Evolutionary conservation across 257 asterid species (phyloP), one percentile per base, ranked within the genome.

Genomic region (Forsythia viridissima): DNA sequence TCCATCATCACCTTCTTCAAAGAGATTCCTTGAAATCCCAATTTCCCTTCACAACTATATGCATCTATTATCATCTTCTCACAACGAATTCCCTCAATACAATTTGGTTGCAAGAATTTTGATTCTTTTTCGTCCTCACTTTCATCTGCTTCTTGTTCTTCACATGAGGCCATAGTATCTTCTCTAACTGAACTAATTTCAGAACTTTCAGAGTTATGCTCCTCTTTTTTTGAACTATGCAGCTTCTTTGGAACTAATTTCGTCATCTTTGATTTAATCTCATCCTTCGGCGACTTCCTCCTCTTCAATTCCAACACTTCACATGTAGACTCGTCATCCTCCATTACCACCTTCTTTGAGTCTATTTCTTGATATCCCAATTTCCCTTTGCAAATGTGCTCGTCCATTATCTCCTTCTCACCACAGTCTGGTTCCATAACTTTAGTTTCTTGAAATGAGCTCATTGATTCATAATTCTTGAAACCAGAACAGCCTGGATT

Each of bases 201-300:
- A 34, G 18, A 51, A 39, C 30, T 78, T n/a, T 72, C 83, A 18
- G 48, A 43, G 8, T 44, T 68, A 4, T 34, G 63, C 4, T 37
- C 63, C 40, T 69, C 86, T 36, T 82, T 89, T 80, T 79, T 86
- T 5, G 75, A 48, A 15, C 57, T 68, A 59, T 79, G 81, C 52
- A 85, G 72, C 82, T 81, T 92, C 81, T 77, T 91, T 8, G 88
- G 81, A 3, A 94, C 76, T 12, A 91, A 67, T 78, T 82, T 84
- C 85, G 82, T 89, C 87, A 90, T 80, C 91, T 87, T 91, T 30
- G 88, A 85, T 80, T 85, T 86, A 5, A 94, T 86, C 86, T 81
- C 90, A 1, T 88, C 88, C 73, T 70, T 80, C 15, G 82, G 79
- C 34, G 89, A 84, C 67, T 87, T 86, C 77, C 69, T 74, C 38